Evolutionary conservation across 2,329 filamentous ascomycete genomes (phyloP).

Genomic region (Malbranchea cinnamomea): DNA sequence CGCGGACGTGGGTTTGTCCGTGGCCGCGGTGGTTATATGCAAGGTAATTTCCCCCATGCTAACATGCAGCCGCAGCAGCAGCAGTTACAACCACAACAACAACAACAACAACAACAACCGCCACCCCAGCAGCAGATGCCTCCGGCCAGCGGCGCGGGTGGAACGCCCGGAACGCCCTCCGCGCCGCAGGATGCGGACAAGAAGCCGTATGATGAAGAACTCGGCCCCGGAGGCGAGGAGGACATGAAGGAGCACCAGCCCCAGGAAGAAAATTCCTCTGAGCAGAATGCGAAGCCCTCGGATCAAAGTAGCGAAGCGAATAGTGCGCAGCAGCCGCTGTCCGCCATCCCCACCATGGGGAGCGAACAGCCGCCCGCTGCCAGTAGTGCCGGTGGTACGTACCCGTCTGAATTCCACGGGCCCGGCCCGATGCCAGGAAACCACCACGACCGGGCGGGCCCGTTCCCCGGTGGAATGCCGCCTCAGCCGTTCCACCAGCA

Average conservation of each 20-base stretch:
- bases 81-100: too few species aligned
- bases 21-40: slow-evolving; percentile 24
- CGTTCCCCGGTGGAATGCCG: too few species aligned
- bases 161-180: slow-evolving; percentile 7
- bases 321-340: not conserved
- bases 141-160: slow-evolving; percentile 5
- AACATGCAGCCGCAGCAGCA: slow-evolving; percentile 15
- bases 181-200: slow-evolving; percentile 13
- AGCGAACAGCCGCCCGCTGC: too few species aligned
- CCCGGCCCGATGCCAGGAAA: too few species aligned
- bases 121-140: slow-evolving; percentile 10
- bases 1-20: slow-evolving; percentile 45
- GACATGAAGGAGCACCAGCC: slow-evolving; percentile 17
- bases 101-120: slow-evolving; percentile 3
- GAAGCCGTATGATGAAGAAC: slow-evolving; percentile 17
- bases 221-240: slow-evolving; percentile 20
- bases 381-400: too few species aligned
- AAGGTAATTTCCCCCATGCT: slow-evolving; percentile 22
- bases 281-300: slow-evolving; percentile 1
- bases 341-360: slow-evolving; percentile 3
- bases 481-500: too few species aligned
- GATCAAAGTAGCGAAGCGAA: too few species aligned
- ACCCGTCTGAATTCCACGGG: too few species aligned
- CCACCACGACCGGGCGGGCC: too few species aligned
- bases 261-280: slow-evolving; percentile 6